Evolutionary conservation across 2,329 filamentous ascomycete genomes (phyloP).

Genomic region (Stagonosporopsis chrysanthemi): DNA sequence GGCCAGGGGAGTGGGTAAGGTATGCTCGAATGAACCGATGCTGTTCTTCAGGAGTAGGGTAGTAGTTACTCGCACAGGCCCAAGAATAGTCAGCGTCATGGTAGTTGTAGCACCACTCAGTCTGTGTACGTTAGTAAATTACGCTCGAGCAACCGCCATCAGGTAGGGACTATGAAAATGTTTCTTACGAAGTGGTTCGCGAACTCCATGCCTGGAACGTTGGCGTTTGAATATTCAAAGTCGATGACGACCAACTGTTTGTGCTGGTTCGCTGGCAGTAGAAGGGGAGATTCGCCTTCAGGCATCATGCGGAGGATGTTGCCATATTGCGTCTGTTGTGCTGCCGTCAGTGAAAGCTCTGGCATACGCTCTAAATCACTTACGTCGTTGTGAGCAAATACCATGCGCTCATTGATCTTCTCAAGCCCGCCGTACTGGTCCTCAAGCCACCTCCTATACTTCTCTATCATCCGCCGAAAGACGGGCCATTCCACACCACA

Average conservation of each 20-base stretch:
- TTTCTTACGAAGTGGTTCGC: slow-evolving; percentile 87
- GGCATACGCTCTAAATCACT: slow-evolving; percentile 46
- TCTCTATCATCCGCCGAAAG: slow-evolving; percentile 77
- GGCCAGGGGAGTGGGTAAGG: slow-evolving; percentile 78
- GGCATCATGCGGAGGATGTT: slow-evolving; percentile 87
- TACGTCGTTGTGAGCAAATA: slow-evolving; percentile 98
- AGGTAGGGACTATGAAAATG: slow-evolving; percentile 10
- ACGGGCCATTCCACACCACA: slow-evolving; percentile 83
- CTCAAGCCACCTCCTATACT: slow-evolving; percentile 78
- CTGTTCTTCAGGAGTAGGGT: slow-evolving; percentile 83
- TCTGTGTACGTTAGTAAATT: slow-evolving; percentile 49
- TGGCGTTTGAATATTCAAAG: slow-evolving; percentile 95
- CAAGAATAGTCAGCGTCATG: slow-evolving; percentile 73
- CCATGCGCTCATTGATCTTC: slow-evolving; percentile 74
- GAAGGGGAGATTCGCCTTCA: slow-evolving; percentile 77
- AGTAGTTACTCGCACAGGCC: slow-evolving; percentile 72
- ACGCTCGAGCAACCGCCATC: neutral
- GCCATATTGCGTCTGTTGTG: slow-evolving; percentile 86
- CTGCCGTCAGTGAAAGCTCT: slow-evolving; percentile 19
- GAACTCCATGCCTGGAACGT: slow-evolving; percentile 86
- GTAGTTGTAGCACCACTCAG: slow-evolving; percentile 98
- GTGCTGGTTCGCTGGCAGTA: slow-evolving; percentile 90
- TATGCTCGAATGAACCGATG: slow-evolving; percentile 86
- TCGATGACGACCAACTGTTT: slow-evolving; percentile 97
- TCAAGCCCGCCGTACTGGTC: slow-evolving; percentile 72